Conservation (phyloP, 1,284 basidiomycete species). For the Tylopilus sp. region DNA sequence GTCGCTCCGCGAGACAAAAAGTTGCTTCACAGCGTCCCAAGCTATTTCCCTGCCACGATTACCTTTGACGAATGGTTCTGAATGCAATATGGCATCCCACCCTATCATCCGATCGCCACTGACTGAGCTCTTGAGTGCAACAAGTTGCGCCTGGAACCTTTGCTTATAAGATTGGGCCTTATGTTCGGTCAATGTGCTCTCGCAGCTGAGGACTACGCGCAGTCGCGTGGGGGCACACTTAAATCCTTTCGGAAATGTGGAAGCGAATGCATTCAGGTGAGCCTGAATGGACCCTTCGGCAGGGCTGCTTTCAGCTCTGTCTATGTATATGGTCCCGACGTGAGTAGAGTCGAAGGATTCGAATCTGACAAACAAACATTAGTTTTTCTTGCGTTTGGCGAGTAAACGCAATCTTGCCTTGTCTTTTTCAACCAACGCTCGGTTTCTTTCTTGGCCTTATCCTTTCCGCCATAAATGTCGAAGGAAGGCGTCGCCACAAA, state of each 20-base stretch:
- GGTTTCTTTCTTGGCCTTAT: neutral
- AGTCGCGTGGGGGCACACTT: slow-evolving; percentile 9
- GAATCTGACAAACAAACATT: slow-evolving; percentile 14
- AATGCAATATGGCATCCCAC: no score
- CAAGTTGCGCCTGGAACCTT: no score
- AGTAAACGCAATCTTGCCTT: slow-evolving; percentile 12
- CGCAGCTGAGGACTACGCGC: slow-evolving; percentile 17
- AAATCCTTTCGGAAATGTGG: slow-evolving; percentile 14
- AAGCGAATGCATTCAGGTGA: slow-evolving; percentile 20
- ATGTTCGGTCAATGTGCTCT: no score
- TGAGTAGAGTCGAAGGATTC: slow-evolving; percentile 24
- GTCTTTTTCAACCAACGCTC: slow-evolving; percentile 17
- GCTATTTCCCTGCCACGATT: slow-evolving; percentile 10
- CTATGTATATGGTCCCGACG: slow-evolving; percentile 29
- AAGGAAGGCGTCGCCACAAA: slow-evolving; percentile 36
- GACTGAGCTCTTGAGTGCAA: no score
- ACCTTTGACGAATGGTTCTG: no score
- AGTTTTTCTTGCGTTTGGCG: neutral
- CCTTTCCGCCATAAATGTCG: neutral
- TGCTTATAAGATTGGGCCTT: neutral
- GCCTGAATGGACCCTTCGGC: slow-evolving; percentile 8
- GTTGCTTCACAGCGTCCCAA: slow-evolving; percentile 23
- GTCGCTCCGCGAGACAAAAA: slow-evolving; percentile 3
- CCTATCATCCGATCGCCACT: neutral
- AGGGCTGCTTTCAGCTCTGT: slow-evolving; percentile 14